These are phyloP conservation scores for Tagetes erecta DNA, from an alignment of 129 eudicot species.

Conservation along the genomic window DNA sequence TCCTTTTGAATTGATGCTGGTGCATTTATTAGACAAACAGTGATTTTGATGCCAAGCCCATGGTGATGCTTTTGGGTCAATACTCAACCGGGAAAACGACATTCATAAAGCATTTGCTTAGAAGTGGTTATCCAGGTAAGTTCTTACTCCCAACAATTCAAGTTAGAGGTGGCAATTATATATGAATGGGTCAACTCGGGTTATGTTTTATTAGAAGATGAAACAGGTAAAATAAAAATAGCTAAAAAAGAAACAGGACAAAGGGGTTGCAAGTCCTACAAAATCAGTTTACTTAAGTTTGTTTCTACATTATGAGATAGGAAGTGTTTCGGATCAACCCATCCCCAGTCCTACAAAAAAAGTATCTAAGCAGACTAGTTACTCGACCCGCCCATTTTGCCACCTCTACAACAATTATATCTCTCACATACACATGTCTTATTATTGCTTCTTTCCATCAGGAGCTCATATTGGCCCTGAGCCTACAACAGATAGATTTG, in stretches of 20 bases:
- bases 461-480: slow-evolving; percentile 99
- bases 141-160: not conserved
- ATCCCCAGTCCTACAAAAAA: not conserved
- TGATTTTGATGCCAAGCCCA: slow-evolving; percentile 98
- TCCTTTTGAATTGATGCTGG: not conserved
- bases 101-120: slow-evolving; percentile 85
- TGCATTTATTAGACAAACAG: slow-evolving; percentile 63
- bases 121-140: slow-evolving; percentile 77
- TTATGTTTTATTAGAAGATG: not conserved
- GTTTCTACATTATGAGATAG: not conserved
- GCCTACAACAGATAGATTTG: slow-evolving; percentile 97
- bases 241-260: not conserved
- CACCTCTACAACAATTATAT: slow-evolving; percentile 15
- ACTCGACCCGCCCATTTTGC: not conserved
- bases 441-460: slow-evolving; percentile 22
- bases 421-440: not conserved
- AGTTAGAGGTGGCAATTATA: not conserved
- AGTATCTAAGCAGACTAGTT: not conserved
- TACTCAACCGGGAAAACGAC: slow-evolving; percentile 98
- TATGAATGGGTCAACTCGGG: not conserved
- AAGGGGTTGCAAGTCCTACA: not conserved
- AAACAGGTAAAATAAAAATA: not conserved
- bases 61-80: slow-evolving; percentile 99
- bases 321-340: not conserved
- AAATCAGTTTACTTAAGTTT: not conserved